phyloP scores from a whole-genome alignment of 2,329 filamentous ascomycete species.

The Epichloe brachyelytri region DNA sequence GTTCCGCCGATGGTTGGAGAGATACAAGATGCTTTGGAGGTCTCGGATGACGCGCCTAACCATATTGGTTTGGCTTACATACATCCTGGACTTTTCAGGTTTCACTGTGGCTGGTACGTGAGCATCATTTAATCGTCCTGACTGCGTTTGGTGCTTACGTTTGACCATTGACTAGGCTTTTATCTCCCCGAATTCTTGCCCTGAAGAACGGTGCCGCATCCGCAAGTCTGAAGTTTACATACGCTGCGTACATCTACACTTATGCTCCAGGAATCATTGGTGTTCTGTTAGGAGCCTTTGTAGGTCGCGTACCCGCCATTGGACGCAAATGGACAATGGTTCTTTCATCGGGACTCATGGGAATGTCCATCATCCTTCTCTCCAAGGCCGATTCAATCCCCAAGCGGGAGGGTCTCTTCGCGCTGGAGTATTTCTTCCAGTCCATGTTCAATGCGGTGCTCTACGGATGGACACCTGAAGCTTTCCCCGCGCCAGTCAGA shows the following conservation, averaged over 20 bases:
- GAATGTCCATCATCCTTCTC: constrained; percentile 33
- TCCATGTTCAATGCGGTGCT: constrained; percentile 24
- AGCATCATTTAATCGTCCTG: not conserved
- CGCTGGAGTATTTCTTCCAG: constrained; percentile 31
- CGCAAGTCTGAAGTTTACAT: constrained; percentile 31
- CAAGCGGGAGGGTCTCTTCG: constrained; percentile 25
- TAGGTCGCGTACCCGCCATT: constrained; percentile 25
- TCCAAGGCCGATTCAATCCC: constrained; percentile 26
- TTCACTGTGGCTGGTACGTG: constrained; percentile 24
- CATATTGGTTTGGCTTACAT: constrained; percentile 23
- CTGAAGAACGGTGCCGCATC: constrained; percentile 34
- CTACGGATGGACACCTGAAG: constrained; percentile 41
- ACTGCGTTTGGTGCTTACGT: too few species aligned
- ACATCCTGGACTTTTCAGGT: constrained; percentile 26
- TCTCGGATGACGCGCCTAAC: constrained; percentile 22
- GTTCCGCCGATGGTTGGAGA: constrained; percentile 8
- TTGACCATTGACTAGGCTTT: constrained; percentile 13
- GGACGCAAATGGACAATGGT: constrained; percentile 30
- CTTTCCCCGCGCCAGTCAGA: constrained; percentile 40
- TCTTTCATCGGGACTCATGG: constrained; percentile 31
- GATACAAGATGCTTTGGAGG: constrained; percentile 22
- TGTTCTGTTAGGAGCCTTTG: constrained; percentile 32
- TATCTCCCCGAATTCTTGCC: constrained; percentile 35
- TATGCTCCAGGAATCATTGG: constrained; percentile 39
- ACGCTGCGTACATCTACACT: constrained; percentile 40